These are phyloP conservation scores for Colletotrichum lupini DNA, from an alignment of 2,329 filamentous ascomycete species.

Conservation along the genomic window DNA sequence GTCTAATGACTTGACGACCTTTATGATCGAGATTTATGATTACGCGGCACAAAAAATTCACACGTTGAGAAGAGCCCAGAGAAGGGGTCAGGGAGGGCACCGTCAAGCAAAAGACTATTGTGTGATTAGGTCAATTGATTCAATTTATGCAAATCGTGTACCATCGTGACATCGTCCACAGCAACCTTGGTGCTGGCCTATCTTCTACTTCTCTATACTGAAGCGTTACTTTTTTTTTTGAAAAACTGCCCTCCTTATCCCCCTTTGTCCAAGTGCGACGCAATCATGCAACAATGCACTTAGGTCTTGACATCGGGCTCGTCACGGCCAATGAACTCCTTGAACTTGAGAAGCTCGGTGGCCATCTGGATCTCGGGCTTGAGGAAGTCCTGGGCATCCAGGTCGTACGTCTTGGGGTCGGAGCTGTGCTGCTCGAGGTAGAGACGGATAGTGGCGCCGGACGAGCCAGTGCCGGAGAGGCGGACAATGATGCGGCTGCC, in stretches of 20 bases:
- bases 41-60: neutral
- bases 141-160: conserved; percentile 35
- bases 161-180: conserved; percentile 34
- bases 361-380: conserved; percentile 90
- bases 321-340: conserved; percentile 91
- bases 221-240: conserved; percentile 27
- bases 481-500: conserved; percentile 96
- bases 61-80: neutral
- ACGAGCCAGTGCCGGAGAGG: conserved; percentile 93
- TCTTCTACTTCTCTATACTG: conserved; percentile 29
- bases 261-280: neutral
- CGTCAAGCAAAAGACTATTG: neutral
- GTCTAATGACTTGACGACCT: neutral
- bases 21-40: neutral
- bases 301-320: conserved; percentile 98
- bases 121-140: conserved; percentile 31
- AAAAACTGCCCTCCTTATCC: neutral
- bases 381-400: conserved; percentile 93
- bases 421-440: conserved; percentile 97
- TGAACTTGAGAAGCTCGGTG: conserved; percentile 87
- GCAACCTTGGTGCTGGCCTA: conserved; percentile 6
- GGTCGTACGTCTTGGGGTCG: conserved; percentile 79
- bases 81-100: too few relatives aligned
- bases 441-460: conserved; percentile 93
- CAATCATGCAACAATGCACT: conserved; percentile 16